Evolutionary conservation across 495 filamentous ascomycete species (phyloP).

Genomic region (Chaetomium fimeti): DNA sequence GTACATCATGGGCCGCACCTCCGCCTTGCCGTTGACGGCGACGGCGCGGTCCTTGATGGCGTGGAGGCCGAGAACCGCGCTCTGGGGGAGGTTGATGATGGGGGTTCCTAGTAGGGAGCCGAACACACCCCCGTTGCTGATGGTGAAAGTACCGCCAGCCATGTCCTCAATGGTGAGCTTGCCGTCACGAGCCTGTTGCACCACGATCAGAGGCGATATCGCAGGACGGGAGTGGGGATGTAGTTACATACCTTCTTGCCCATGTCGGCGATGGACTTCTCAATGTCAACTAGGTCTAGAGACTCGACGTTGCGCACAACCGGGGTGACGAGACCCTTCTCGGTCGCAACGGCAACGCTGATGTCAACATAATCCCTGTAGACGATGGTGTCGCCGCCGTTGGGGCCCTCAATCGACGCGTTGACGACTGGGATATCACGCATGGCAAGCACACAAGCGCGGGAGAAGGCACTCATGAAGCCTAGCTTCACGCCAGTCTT

Average conservation of each 20-base stretch:
- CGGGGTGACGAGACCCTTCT: constrained; percentile 95
- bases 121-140: constrained; percentile 82
- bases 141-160: constrained; percentile 98
- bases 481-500: constrained; percentile 96
- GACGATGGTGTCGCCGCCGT: constrained; percentile 94
- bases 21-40: constrained; percentile 85
- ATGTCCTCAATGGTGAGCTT: constrained; percentile 99
- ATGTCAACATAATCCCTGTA: constrained; percentile 98
- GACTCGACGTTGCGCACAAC: constrained; percentile 91
- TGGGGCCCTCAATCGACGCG: constrained; percentile 93
- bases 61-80: constrained; percentile 93
- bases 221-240: background rate
- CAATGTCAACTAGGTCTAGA: constrained; percentile 84
- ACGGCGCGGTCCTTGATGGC: constrained; percentile 95
- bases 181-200: constrained; percentile 76
- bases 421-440: constrained; percentile 93
- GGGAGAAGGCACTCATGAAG: constrained; percentile 97
- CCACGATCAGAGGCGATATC: constrained; percentile 23
- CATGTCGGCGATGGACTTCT: constrained; percentile 87
- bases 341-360: constrained; percentile 93
- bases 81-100: constrained; percentile 98
- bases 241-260: constrained; percentile 74
- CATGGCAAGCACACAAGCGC: constrained; percentile 89
- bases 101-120: constrained; percentile 88
- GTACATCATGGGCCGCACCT: constrained; percentile 98